These are phyloP conservation scores for Eimeria mitis DNA, from an alignment of 169 alveolate genomes.

Conservation along the genomic window DNA sequence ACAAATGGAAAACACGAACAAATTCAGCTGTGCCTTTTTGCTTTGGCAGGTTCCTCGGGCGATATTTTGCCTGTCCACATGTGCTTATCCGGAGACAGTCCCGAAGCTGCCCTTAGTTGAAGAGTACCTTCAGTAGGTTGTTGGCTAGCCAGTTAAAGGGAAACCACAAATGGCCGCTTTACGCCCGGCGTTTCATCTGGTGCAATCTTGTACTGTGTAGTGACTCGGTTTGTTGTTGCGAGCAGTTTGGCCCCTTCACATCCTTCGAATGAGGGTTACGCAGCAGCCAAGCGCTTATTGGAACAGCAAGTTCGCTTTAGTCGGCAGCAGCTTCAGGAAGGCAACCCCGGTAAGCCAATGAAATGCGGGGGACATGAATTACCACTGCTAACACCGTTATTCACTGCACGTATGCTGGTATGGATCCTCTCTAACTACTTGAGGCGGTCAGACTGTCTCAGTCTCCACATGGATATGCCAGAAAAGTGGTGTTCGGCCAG, in stretches of 20 bases:
- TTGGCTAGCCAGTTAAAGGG: not conserved
- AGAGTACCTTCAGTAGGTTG: constrained; percentile 77
- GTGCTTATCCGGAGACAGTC: constrained; percentile 82
- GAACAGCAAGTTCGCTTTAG: constrained; percentile 79
- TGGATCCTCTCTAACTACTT: not conserved
- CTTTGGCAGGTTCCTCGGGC: constrained; percentile 73
- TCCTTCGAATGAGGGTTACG: constrained; percentile 85
- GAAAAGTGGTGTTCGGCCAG: not conserved
- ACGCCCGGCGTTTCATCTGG: not conserved
- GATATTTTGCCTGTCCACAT: constrained; percentile 84
- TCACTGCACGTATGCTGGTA: not conserved
- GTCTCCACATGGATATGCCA: not conserved
- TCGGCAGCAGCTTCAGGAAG: constrained; percentile 46
- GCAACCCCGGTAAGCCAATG: constrained; percentile 22
- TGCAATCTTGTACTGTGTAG: not conserved
- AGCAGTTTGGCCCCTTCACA: constrained; percentile 84
- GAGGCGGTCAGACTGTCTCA: not conserved
- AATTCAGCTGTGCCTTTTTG: not conserved
- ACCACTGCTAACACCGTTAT: not conserved
- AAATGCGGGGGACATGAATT: not conserved
- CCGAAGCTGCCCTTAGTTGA: constrained; percentile 73
- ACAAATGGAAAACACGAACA: not conserved
- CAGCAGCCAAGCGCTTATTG: constrained; percentile 84
- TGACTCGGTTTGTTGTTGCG: not conserved
- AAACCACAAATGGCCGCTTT: not conserved